These are phyloP conservation scores for Aspergillus sp. DNA, from an alignment of 2,329 filamentous ascomycete genomes.

Conservation along the genomic window DNA sequence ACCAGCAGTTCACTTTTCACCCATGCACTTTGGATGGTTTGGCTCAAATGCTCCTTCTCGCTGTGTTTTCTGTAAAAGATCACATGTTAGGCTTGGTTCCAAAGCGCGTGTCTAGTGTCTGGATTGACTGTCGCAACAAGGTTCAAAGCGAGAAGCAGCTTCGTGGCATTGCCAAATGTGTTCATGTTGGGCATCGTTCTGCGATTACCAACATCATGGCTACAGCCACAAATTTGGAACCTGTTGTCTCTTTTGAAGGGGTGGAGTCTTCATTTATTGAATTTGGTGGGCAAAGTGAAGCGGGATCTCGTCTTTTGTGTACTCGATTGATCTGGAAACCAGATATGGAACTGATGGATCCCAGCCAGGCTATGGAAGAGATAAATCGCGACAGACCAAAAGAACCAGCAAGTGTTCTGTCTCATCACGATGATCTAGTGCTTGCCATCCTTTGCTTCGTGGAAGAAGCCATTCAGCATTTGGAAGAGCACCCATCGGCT, in stretches of 20 bases:
- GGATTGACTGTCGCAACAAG: neutral
- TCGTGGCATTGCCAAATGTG: neutral
- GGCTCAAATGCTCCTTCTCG: neutral
- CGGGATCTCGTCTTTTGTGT: neutral
- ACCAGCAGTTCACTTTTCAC: neutral
- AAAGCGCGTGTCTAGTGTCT: neutral
- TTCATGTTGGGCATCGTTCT: neutral
- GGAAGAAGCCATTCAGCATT: neutral
- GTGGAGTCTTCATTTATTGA: neutral
- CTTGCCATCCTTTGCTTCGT: neutral
- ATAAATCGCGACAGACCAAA: neutral
- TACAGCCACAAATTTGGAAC: too few relatives aligned
- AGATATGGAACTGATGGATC: neutral
- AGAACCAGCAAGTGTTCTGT: neutral
- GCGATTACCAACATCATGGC: too few relatives aligned
- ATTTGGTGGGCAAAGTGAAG: neutral
- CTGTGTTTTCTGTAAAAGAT: neutral
- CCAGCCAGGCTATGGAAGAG: neutral
- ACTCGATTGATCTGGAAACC: neutral
- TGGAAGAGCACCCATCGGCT: neutral
- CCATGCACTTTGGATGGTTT: constrained; percentile 1
- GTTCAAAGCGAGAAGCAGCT: neutral
- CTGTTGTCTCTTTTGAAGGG: too few relatives aligned
- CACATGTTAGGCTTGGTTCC: neutral
- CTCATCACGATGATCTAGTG: neutral